Base-by-base conservation (phyloP, 805 yeast species). In the Clavispora phyllophila region DNA sequence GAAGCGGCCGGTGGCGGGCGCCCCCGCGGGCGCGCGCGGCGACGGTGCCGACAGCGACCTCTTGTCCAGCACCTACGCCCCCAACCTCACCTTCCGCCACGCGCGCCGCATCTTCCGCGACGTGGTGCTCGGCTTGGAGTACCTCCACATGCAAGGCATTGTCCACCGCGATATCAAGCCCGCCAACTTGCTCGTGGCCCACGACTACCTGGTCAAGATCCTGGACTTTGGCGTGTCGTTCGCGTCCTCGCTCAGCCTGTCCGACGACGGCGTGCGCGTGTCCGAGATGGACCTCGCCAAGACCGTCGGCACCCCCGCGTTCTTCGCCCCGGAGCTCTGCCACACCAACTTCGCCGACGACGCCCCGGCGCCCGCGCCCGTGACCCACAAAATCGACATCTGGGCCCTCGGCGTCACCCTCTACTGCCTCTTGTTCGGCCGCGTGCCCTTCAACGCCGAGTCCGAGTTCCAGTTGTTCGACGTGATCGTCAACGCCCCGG, bases 301-400 rank as follows among this genome's bases (percentile, higher is more conserved):
- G 62, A 91, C 98, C 0, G 98, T 95, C 0, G 99, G 98, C 5
- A 91, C 98, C 0, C 98, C 98, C 2, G 97, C 96, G 0, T 91
- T 91, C 61, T 83, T 89, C 56, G 96, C 98, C 0, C 66, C 66
- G 1, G 99, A 93, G 60, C 71, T 90, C 37, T 90, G 96, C 58
- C 73, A 75, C 41, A 81, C 86, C 1, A 78, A 75, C 42, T 74
- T 62, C 40, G 51, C 62, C 12, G 36, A 57, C 25, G 27, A 19
- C 24, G 17, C 32, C 20, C 35, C 38, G 17, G 18, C 37, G n/a
- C 15, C 23, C 3, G 77, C 81, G 4, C 78, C 72, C 41, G 84
- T 91, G 33, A 83, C 87, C 41, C 73, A 82, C 58, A 88, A 86
- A 61, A 86, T 93, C 42, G 99, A 93, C 65, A 84, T 91, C n/a